Evolutionary conservation across 345 rosid genomes (phyloP), one percentile per base, ranked within the genome.

Genomic region (Trapa bicornis): DNA sequence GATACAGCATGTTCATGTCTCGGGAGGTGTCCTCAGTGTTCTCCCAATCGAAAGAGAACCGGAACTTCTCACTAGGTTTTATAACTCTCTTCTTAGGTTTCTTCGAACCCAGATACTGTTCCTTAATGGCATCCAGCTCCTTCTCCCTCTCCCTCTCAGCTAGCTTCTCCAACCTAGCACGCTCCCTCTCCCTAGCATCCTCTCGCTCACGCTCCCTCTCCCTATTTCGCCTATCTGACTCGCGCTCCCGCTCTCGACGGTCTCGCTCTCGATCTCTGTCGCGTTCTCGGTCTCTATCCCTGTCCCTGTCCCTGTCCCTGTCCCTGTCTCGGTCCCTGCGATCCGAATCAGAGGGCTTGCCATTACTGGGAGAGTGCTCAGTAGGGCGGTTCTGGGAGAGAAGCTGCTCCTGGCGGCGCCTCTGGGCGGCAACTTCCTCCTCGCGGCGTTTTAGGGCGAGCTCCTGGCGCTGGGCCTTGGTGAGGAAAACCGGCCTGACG

Each of bases 31-130:
- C 99, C 75, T 94, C 96, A 0, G 94, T 91, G 78, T 87, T 85
- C 70, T 87, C 97, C 99, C 97, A 94, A 73, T 94, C 99, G 64
- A 94, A 91, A 10, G 96, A 91, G 78, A 91, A 91, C 52, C 97
- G 81, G 61, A 94, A 94, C 80, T 91, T 91, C 86, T 89, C 95
- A 61, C 95, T 87, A 7, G 97, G 96, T 71, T 87, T 86, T 11
- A 91, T 88, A 6, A 93, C 99, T 74, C 96, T 80, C 86, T 91
- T 94, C 77, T 91, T 94, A 5, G 96, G 96, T 70, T 94, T 94
- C 80, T 87, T 91, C 6, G 97, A 88, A 50, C 97, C 96, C 0
- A 94, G 70, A 67, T 91, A 91, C 80, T 94, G 97, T 72, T 94
- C 95, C 43, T 89, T 94, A 45, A 94, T 91, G 47, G 94, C 72